Conservation (phyloP, 306 rosid genomes). For the Acacia crassicarpa region DNA sequence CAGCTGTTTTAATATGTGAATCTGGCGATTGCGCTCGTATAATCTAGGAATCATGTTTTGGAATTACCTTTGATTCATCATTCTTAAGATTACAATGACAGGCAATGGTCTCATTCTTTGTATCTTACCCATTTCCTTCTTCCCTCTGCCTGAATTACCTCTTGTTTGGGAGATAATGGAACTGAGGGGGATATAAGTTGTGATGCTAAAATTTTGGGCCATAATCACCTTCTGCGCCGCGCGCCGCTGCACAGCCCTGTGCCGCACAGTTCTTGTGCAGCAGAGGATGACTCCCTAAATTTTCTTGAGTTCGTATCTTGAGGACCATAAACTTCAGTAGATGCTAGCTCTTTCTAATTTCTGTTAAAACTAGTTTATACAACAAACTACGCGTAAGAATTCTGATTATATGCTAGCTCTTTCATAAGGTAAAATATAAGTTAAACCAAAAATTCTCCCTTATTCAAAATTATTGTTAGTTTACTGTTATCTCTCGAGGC, state of each 20-base stretch:
- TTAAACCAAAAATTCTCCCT: too few species aligned
- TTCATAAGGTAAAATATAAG: too few species aligned
- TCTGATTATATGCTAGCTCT: too few species aligned
- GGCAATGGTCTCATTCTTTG: not conserved
- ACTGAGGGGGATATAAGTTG: not conserved
- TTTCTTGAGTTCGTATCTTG: not conserved
- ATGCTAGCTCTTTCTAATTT: not conserved
- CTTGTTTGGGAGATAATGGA: not conserved
- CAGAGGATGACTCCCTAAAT: not conserved
- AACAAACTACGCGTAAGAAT: too few species aligned
- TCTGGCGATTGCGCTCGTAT: constrained; percentile 70
- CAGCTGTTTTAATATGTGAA: constrained; percentile 70
- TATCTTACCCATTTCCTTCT: not conserved
- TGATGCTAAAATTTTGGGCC: not conserved
- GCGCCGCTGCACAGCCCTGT: not conserved
- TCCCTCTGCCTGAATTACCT: not conserved
- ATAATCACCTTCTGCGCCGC: not conserved
- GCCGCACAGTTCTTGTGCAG: not conserved
- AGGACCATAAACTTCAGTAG: not conserved
- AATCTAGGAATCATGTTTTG: constrained; percentile 33
- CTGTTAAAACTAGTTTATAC: not conserved
- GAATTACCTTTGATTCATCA: not conserved
- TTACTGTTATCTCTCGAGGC: too few species aligned
- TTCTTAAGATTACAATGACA: not conserved
- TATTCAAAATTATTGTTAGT: too few species aligned